Evolutionary conservation across 2,329 filamentous ascomycete species (phyloP).

Genomic region (Fusarium chaquense): DNA sequence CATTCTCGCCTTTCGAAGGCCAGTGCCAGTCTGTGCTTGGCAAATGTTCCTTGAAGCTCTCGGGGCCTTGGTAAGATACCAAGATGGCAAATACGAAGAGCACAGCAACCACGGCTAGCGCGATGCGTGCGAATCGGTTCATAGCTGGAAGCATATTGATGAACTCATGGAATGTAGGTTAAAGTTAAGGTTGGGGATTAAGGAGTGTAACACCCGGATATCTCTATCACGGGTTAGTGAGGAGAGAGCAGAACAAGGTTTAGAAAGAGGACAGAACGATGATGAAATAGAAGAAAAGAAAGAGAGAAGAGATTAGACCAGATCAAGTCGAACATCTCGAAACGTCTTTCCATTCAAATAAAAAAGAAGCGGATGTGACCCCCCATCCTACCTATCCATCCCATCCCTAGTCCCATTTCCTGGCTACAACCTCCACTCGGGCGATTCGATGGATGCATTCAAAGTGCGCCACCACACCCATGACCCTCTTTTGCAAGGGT

Average conservation of each 20-base stretch:
- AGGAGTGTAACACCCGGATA: conserved; percentile 36
- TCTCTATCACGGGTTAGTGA: conserved; percentile 29
- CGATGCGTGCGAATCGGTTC: conserved; percentile 42
- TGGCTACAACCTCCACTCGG: conserved; percentile 27
- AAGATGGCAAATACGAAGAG: conserved; percentile 38
- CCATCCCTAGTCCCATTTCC: conserved; percentile 13
- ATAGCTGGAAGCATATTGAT: conserved; percentile 40
- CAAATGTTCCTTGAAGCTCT: conserved; percentile 34
- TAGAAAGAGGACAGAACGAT: conserved; percentile 3
- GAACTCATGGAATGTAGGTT: conserved; percentile 23
- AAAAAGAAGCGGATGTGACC: conserved; percentile 30
- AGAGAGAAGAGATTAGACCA: neutral
- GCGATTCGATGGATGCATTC: conserved; percentile 34
- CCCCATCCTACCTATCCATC: conserved; percentile 14
- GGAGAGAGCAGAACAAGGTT: conserved; percentile 2
- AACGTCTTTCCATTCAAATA: conserved; percentile 26
- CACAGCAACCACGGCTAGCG: conserved; percentile 44
- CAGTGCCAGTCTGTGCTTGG: conserved; percentile 41
- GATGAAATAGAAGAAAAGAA: conserved; percentile 15
- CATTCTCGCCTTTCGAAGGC: conserved; percentile 31
- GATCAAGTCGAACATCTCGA: conserved; percentile 18
- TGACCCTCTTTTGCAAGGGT: conserved; percentile 26
- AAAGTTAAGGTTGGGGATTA: conserved; percentile 6
- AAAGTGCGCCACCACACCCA: conserved; percentile 33
- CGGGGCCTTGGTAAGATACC: conserved; percentile 38